Evolutionary conservation across 306 rosid genomes (phyloP), one percentile per base, ranked within the genome.

Genomic region (Phaseolus lunatus): DNA sequence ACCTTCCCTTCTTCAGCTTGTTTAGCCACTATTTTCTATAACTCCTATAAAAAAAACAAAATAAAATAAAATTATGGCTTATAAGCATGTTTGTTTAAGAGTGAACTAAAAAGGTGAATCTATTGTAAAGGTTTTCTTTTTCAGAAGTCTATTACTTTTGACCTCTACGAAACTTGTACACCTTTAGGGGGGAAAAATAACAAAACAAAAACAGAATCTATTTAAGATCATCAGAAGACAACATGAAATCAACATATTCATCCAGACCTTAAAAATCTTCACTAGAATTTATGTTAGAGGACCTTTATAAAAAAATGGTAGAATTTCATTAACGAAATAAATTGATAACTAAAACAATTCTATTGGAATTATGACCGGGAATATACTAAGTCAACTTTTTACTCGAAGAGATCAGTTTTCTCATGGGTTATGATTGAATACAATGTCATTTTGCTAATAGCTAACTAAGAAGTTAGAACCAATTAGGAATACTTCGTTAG

Each of bases 1-100:
- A 95, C 99, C 97, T 95, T 95, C 81, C 99, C 99, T 76, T 95
- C 99, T 89, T 95, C 99, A 33, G 92, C 79, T 82, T 88, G 97
- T 85, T 95, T 95, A 49, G 97, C 86, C 77, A 87, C 99, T 77
- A 91, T 57, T 87, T 95, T 95, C 7, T 88, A 79, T 71, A 95
- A 76, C 80, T 95, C 97, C 99, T 95, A 89, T 16, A 85, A 81
- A 79, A 57, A 33, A 48, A 43, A 48, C 4, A 44, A 64, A 54
- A 57, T 11, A 29, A 65, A 67, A 27, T 41, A 9, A 47, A 67
- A 56, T 27, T 57, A 48, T 5, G 59, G 22, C 72, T 29, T 68
- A 71, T 57, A 9, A 22, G 71, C 31, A 20, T 5, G 5, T 39
- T 20, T 20, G 29, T 19, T 66, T 66, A 20, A 39, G 18, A 39